Percentiles rank a stretch among this genome's conserved stretches.
Conservation (phyloP, 352 stramenopile genomes). For the Phytophthora fragariae region DNA sequence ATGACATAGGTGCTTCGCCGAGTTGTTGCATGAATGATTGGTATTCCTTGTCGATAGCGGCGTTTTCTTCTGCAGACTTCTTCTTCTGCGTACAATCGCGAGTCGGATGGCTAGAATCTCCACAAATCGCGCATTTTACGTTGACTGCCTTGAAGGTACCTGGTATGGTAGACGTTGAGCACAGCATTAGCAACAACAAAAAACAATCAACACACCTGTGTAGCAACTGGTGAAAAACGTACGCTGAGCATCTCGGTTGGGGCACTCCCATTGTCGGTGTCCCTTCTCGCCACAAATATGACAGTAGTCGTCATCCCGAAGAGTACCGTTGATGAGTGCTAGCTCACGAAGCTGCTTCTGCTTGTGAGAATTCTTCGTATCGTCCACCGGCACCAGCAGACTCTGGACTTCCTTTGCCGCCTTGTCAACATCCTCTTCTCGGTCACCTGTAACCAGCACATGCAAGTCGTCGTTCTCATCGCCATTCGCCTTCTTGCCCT, state of each 20-base stretch:
- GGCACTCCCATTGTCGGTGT: constrained; percentile 98
- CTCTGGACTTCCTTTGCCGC: constrained; percentile 91
- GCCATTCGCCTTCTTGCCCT: constrained; percentile 92
- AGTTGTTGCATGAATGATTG: constrained; percentile 90
- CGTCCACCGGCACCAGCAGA: constrained; percentile 93
- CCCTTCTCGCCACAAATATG: constrained; percentile 98
- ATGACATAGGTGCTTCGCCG: constrained; percentile 77
- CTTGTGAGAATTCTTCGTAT: constrained; percentile 97
- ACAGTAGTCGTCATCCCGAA: constrained; percentile 98
- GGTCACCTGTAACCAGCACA: constrained; percentile 94
- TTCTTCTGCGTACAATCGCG: constrained; percentile 96
- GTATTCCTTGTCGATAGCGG: constrained; percentile 88
- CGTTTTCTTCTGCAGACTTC: constrained; percentile 74
- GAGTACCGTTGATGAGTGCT: constrained; percentile 98
- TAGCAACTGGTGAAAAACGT: constrained; percentile 34
- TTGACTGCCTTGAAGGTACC: constrained; percentile 85
- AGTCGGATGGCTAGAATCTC: constrained; percentile 97
- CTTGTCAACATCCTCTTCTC: constrained; percentile 86
- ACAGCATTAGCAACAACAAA: constrained; percentile 40
- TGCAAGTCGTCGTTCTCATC: constrained; percentile 98
- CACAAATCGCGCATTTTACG: constrained; percentile 98
- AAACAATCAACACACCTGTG: constrained; percentile 4
- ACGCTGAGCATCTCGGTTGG: constrained; percentile 84
- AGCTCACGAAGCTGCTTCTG: constrained; percentile 98
- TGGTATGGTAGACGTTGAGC: constrained; percentile 17